Evolutionary conservation across 106 monocot genomes (phyloP), one percentile per base, ranked within the genome.

Genomic region (Amphibolis antarctica): DNA sequence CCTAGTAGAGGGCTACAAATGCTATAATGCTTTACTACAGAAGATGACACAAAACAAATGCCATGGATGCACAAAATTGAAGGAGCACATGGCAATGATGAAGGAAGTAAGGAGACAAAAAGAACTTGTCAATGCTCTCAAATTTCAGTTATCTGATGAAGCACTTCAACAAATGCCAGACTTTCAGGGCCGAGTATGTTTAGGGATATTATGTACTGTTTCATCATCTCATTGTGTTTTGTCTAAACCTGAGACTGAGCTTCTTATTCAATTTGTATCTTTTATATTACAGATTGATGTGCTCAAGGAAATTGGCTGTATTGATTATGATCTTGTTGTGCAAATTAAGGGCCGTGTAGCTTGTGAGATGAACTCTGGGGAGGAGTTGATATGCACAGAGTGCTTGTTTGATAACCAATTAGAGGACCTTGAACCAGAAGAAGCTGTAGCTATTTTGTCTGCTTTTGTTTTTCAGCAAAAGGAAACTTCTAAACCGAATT

Each of bases 281-380:
- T 55, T 62, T 15, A 14, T n/a, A 24, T 55, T 67, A 66, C 80
- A 93, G 93, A 89, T 94, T 44, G 89, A 89, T 72, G 94, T 94
- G 66, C 69, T 94, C 67, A 86, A 86, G 66, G 94, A 81, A 66
- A 81, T 94, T 20, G 56, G 76, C 48, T 94, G 82, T 66, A 82
- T 94, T 43, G 89, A 89, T 76, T 81, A 70, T 53, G 89, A 94
- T 66, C 84, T 84, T 60, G 86, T 86, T 58, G 94, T 94, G 24
- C 89, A 94, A 75, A 84, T 89, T 55, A 94, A 94, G 75, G 94
- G 94, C 18, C 68, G 94, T 20, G 94, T 94, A n/a, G 94, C 94
- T 43, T 94, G 94, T 74, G 94, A 89, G 71, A 94, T 94, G 94
- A 94, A 94, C 69, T 94, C 94, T 27, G 94, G 94, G 44, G 94